Evolutionary conservation across 148 eudicot genomes (phyloP).

Genomic region (Spergularia marina): DNA sequence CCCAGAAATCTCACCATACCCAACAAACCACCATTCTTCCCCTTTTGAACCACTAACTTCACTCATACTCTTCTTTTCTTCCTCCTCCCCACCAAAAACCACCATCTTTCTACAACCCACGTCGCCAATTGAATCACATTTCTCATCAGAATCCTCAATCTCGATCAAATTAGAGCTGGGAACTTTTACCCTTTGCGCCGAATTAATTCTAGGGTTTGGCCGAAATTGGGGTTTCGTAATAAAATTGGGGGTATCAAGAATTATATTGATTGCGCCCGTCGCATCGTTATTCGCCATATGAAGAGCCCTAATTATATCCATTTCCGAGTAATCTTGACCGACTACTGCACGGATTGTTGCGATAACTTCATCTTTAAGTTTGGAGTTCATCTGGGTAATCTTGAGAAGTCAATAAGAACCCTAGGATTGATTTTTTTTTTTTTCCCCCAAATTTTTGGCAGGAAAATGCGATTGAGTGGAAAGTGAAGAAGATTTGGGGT

Average conservation of each 20-base stretch:
- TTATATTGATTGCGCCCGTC: constrained; percentile 89
- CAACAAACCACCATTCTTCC: constrained; percentile 82
- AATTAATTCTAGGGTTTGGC: constrained; percentile 32
- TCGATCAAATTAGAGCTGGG: constrained; percentile 22
- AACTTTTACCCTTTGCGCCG: constrained; percentile 23
- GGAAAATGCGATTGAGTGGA: neutral
- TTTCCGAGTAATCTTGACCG: constrained; percentile 70
- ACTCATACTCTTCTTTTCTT: constrained; percentile 11
- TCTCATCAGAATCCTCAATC: constrained; percentile 18
- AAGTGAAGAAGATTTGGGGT: neutral
- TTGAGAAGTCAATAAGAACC: constrained; percentile 20
- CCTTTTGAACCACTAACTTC: constrained; percentile 23
- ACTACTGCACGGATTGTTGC: constrained; percentile 67
- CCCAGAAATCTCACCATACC: constrained; percentile 60
- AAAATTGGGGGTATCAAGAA: constrained; percentile 76
- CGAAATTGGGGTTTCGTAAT: constrained; percentile 37
- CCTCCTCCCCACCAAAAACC: constrained; percentile 19
- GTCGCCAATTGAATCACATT: constrained; percentile 15
- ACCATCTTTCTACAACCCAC: constrained; percentile 14
- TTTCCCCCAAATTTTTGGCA: neutral
- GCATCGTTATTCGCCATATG: constrained; percentile 87
- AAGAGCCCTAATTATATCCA: constrained; percentile 92
- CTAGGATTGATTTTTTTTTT: constrained; percentile 6
- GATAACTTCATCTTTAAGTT: constrained; percentile 53
- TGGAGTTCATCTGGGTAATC: constrained; percentile 47